phyloP scores from a whole-genome alignment of 2,329 filamentous ascomycete species.

The Cladobotryum mycophilum region DNA sequence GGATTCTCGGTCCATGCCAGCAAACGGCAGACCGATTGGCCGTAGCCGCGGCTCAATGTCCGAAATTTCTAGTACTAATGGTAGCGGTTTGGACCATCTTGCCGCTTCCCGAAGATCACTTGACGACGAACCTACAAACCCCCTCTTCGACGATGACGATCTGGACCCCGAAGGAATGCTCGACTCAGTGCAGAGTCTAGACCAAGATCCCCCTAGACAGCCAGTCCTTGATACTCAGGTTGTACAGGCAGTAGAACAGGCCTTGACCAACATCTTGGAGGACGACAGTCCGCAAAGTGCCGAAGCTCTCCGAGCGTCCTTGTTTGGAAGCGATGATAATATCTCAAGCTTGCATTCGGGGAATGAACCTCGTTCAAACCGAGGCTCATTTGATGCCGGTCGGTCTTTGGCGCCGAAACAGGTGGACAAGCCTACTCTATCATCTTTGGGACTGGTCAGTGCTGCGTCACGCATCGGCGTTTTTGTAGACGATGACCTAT shows the following conservation, averaged over 20 bases:
- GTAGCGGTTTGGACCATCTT: slow-evolving; percentile 35
- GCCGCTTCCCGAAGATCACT: slow-evolving; percentile 56
- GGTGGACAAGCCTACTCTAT: slow-evolving; percentile 72
- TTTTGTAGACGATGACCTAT: slow-evolving; percentile 89
- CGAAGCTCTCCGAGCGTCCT: slow-evolving; percentile 58
- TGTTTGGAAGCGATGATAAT: slow-evolving; percentile 46
- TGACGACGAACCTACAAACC: slow-evolving; percentile 49
- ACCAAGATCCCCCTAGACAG: slow-evolving; percentile 53
- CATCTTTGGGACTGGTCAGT: slow-evolving; percentile 85
- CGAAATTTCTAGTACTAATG: slow-evolving; percentile 38
- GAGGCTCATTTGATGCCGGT: slow-evolving; percentile 54
- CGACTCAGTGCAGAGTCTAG: slow-evolving; percentile 72
- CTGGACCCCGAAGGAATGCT: slow-evolving; percentile 62
- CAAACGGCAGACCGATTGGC: slow-evolving; percentile 29
- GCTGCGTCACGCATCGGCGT: slow-evolving; percentile 83
- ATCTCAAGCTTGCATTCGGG: slow-evolving; percentile 45
- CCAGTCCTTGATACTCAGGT: slow-evolving; percentile 67
- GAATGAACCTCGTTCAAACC: slow-evolving; percentile 54
- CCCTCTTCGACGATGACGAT: slow-evolving; percentile 78
- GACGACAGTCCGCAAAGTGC: slow-evolving; percentile 60
- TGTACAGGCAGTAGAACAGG: slow-evolving; percentile 88
- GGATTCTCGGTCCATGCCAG: slow-evolving; percentile 31
- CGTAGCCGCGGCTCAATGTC: slow-evolving; percentile 42
- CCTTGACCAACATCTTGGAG: slow-evolving; percentile 87
- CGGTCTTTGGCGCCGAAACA: slow-evolving; percentile 36